Base-by-base conservation (phyloP, 257 asterid genomes). In the Ajuga chamaepitys region DNA sequence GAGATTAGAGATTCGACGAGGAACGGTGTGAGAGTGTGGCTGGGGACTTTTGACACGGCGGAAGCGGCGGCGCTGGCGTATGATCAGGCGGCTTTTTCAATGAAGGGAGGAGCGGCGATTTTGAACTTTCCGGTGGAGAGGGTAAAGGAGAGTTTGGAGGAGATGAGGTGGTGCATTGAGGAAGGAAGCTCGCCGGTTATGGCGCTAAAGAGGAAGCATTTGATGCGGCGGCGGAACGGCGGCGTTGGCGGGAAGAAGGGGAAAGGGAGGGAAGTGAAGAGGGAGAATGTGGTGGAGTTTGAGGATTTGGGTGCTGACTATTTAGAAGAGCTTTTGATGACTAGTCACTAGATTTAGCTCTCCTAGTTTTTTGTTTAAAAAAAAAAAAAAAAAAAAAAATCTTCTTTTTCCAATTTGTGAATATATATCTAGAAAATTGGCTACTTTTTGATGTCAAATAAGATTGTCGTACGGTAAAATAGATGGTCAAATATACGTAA, bases 41-140 rank as follows among this genome's bases (percentile, higher is more conserved):
- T 86, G 10, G 96, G 96, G 40, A 89, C 96, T 17, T 88, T 88
- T 59, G 90, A 81, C 52, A 88, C 78, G 21, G 88, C 96, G 37
- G 96, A 88, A 35, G 86, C 78, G 4, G 96, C 96, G 3, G 96
- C 96, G 42, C 10, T 89, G 72, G 97, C 97, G 46, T 89, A 89
- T 58, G 97, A 89, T 61, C 97, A 89, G 68, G 97, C 97, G 1
- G 95, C 97, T 17, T 89, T 80, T 21, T 47, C 89, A 1, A 85
- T 82, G 91, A 47, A 91, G 24, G 97, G 97, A 9, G 22, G 53
- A 9, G 45, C 87, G 20, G 95, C 97, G 56, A 74, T 70, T 11
- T 74, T 89, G 37, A 89, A 89, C 61, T 89, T 89, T 16, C 85
- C 97, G 14, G 85, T 74, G 64, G 97, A 89, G 18, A 85, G 75